Evolutionary conservation across 371 early-diverging fungal genomes (phyloP), one percentile per base, ranked within the genome.

Genomic region (Mucor sp.): DNA sequence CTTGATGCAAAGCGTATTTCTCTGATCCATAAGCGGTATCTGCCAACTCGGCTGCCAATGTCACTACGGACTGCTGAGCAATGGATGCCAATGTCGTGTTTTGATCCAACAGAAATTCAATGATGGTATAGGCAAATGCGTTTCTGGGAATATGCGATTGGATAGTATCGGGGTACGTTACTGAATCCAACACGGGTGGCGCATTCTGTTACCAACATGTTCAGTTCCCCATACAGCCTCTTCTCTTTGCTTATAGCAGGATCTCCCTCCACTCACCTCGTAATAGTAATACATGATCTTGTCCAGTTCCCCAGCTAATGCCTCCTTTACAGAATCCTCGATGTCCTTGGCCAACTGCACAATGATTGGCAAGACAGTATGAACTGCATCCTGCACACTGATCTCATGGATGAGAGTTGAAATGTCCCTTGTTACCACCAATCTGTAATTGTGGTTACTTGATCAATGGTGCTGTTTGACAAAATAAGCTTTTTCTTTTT

Each of bases 91-190:
- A 69, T 4, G 66, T 76, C 2, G 86, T 78, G 47, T 83, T 82
- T 61, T 85, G 86, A 58, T 85, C 86, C 50, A 87, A 56, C n/a
- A 87, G 63, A 21, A 85, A 71, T 17, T 81, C 79, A 60, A 84
- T 73, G 50, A 87, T 72, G 14, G 84, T 62, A 17, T 75, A 69
- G 1, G 79, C 71, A 65, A 85, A 85, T 12, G 61, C 53, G n/a
- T 75, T 63, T 28, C 30, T 39, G 17, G 82, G 81, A 12, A 82
- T 72, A 58, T 77, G 76, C 30, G 63, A 43, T 19, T 70, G 66
- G 7, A 30, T 35, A n/a, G 47, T 21, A 25, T 71, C 44, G 19
- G 44, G 44, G 9, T 44, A 25, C 15, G 15, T n/a, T 6, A 47
- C 28, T 17, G 9, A 30, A 17, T 39, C 43, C 28, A 41, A 50